A percentile compares a stretch with the other conserved stretches of the same genome.
phyloP scores from a whole-genome alignment of 2,329 filamentous ascomycete species.

The Colletotrichum cuscutae region DNA sequence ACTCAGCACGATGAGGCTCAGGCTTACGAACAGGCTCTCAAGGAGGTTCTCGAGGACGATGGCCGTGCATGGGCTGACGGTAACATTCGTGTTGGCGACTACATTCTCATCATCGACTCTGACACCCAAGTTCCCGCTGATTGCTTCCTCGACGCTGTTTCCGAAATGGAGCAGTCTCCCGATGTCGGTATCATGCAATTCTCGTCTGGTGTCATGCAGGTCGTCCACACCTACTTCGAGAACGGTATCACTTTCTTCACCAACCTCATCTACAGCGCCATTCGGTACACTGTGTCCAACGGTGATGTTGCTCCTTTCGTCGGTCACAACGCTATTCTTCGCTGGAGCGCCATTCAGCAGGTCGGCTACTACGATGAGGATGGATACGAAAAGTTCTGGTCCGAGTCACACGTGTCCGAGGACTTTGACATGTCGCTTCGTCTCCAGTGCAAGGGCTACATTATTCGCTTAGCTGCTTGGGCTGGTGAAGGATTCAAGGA shows the following conservation, averaged over 20 bases:
- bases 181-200: constrained; percentile 84
- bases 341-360: constrained; percentile 80
- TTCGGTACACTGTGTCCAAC: constrained; percentile 80
- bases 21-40: constrained; percentile 73
- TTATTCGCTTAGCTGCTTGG: constrained; percentile 78
- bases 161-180: constrained; percentile 83
- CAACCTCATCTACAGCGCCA: constrained; percentile 80
- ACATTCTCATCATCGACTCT: constrained; percentile 82
- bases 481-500: constrained; percentile 83
- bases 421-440: constrained; percentile 86
- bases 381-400: constrained; percentile 84
- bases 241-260: constrained; percentile 78
- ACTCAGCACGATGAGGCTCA: constrained; percentile 74
- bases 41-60: constrained; percentile 73
- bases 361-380: constrained; percentile 77
- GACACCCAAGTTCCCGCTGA: constrained; percentile 82
- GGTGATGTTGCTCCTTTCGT: constrained; percentile 83
- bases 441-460: constrained; percentile 77
- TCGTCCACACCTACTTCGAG: constrained; percentile 78
- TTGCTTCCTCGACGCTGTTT: constrained; percentile 82
- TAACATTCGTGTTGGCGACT: constrained; percentile 87
- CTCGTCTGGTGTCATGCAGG: constrained; percentile 82
- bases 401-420: constrained; percentile 81
- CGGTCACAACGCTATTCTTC: constrained; percentile 81
- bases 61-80: constrained; percentile 84